Base-by-base conservation (phyloP, 2,329 filamentous ascomycete genomes). In the Colletotrichum sidae region DNA sequence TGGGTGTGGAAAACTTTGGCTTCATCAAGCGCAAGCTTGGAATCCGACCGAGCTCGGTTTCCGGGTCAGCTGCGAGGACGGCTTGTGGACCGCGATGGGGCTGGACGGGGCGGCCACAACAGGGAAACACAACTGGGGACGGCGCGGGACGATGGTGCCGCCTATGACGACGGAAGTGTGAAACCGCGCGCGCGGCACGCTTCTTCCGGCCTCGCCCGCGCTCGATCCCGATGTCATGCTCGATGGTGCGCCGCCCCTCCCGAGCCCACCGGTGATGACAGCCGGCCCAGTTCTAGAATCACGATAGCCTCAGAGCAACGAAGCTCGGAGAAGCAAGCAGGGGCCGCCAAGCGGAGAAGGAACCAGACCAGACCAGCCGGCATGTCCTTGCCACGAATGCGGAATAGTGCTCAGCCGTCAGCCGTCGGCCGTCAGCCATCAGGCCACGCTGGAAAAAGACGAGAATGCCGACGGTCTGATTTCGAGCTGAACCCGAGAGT, bases 1-100 rank as follows among this genome's bases (percentile, higher is more conserved):
- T 2, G 0, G 0, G 0, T 0, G 0, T 0, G 0, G 0, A 0
- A 12, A 4, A 9, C 15, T 11, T 9, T 2, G 3, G 1, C 1
- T 2, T 1, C 34, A 55, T 50, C 2, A 2, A 5, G 39, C 54
- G n/a, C 8, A n/a, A 5, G 2, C 0, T 0, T 7, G 1, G 0
- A 25, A 25, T 25, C 25, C 25, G 25, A 25, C 25, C 25, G 25
- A 0, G 34, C 35, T 50, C 38, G 54, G 10, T 41, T 47, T 17
- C 12, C 13, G 38, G 10, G 17, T 12, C 33, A 15, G 38, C 13
- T 15, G 11, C 13, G 13, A 34, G 11, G 41, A 17, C 54, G 54
- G 25, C 12, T 6, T 25, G 56, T 61, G 61, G 45, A 25, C 10
- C 46, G 46, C 45, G 41, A 58, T 57, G 15, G 39, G 34, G 34